Percentiles rank a stretch among this genome's conserved stretches.
phyloP scores from a whole-genome alignment of 2,329 filamentous ascomycete species.

The Talaromyces piceae region DNA sequence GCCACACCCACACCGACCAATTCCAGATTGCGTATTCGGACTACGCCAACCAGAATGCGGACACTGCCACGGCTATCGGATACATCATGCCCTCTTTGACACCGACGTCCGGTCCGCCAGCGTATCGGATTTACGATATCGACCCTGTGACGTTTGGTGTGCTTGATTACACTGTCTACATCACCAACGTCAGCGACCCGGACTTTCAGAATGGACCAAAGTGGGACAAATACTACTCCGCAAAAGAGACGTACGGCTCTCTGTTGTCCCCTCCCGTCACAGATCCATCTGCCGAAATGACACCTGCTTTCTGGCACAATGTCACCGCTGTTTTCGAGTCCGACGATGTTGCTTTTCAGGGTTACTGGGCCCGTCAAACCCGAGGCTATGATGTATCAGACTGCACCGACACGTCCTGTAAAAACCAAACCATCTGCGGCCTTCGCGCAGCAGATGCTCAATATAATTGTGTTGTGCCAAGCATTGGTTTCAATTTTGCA shows the following conservation, averaged over 20 bases:
- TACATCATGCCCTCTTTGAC: slow-evolving; percentile 51
- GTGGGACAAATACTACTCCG: slow-evolving; percentile 53
- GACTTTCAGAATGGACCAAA: slow-evolving; percentile 41
- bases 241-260: slow-evolving; percentile 47
- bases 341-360: slow-evolving; percentile 38
- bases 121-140: slow-evolving; percentile 53
- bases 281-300: slow-evolving; percentile 39
- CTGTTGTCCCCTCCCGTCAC: slow-evolving; percentile 37
- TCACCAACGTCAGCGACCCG: slow-evolving; percentile 44
- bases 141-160: slow-evolving; percentile 52
- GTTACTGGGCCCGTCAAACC: slow-evolving; percentile 42
- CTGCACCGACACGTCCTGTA: slow-evolving; percentile 39
- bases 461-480: slow-evolving; percentile 43
- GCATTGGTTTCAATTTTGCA: slow-evolving; percentile 27
- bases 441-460: slow-evolving; percentile 47
- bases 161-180: slow-evolving; percentile 48
- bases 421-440: slow-evolving; percentile 43
- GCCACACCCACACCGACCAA: slow-evolving; percentile 51
- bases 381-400: slow-evolving; percentile 38
- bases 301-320: slow-evolving; percentile 53
- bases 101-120: slow-evolving; percentile 48
- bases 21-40: slow-evolving; percentile 50
- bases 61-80: slow-evolving; percentile 43
- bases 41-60: slow-evolving; percentile 35
- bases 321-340: slow-evolving; percentile 44